Evolutionary conservation across 495 filamentous ascomycete genomes (phyloP).

Genomic region (Aspergillus incahuasiensis): DNA sequence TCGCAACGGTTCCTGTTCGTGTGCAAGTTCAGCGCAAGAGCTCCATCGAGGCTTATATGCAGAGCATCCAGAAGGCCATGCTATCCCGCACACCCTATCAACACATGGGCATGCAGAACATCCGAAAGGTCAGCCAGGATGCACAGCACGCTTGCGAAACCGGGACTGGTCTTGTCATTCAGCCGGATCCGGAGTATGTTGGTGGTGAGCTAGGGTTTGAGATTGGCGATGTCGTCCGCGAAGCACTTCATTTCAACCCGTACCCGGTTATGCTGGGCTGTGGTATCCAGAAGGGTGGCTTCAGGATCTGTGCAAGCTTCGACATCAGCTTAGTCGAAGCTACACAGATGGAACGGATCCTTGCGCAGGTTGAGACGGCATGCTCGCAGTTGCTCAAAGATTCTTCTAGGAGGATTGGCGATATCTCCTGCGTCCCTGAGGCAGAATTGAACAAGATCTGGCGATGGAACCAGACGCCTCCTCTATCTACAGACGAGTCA

Average conservation of each 20-base stretch:
- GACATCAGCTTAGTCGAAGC: slow-evolving; percentile 44
- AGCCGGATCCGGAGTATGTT: slow-evolving; percentile 40
- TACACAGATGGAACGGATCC: slow-evolving; percentile 40
- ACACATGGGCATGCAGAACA: slow-evolving; percentile 66
- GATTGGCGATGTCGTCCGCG: slow-evolving; percentile 53
- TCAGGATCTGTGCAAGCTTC: slow-evolving; percentile 59
- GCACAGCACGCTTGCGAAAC: slow-evolving; percentile 62
- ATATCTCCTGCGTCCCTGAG: slow-evolving; percentile 35
- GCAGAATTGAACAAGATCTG: slow-evolving; percentile 35
- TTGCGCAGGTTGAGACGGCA: slow-evolving; percentile 37
- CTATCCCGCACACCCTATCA: slow-evolving; percentile 55
- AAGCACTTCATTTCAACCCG: slow-evolving; percentile 63
- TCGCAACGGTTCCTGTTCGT: slow-evolving; percentile 62
- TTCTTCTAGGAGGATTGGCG: slow-evolving; percentile 21
- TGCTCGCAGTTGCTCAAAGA: slow-evolving; percentile 26
- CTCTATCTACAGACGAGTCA: slow-evolving; percentile 22
- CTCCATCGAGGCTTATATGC: slow-evolving; percentile 31
- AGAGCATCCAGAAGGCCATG: slow-evolving; percentile 49
- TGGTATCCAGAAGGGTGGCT: slow-evolving; percentile 50
- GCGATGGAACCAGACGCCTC: slow-evolving; percentile 33
- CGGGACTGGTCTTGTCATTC: slow-evolving; percentile 54
- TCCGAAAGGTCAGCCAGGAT: slow-evolving; percentile 56
- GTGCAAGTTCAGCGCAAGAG: slow-evolving; percentile 31
- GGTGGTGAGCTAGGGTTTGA: slow-evolving; percentile 47
- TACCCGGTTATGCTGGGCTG: slow-evolving; percentile 64